Evolutionary conservation across 1,139 yeast genomes (phyloP), one percentile per base, ranked within the genome.

Genomic region (Hyphopichia pseudoburtonii): DNA sequence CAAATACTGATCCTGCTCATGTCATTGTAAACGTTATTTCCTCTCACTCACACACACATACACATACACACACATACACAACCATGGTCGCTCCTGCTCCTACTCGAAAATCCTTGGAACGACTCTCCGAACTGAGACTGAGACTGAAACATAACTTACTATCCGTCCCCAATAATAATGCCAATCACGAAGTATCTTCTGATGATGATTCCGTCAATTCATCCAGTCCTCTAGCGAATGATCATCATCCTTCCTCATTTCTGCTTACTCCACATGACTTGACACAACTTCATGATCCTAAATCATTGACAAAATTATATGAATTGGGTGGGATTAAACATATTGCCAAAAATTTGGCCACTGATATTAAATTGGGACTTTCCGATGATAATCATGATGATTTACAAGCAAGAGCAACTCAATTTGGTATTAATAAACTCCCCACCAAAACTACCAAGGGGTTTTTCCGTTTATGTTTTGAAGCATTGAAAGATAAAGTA

Each of bases 401-500:
- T 38, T 36, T 55, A 11, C 44, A 53, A 11, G 49, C 44, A 15
- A 64, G 96, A 34, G 50, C 50, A 9, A 45, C 54, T 14, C 60
- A 57, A 15, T 94, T 78, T 57, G 96, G 96, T 22, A 63, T 59
- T 17, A 92, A 92, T 57, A 62, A 55, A 25, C 59, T 94, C 25
- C 97, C 97, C 0, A 80, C 78, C 39, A 76, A 78, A 47, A 69
- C 75, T 16, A 74, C 82, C 7, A 87, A 86, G 57, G 69, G 86
- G 3, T 82, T 94, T 44, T 66, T 83, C 36, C 56, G 60, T 39
- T 71, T 94, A 32, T 82, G 94, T 51, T 80, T 76, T 70, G 88
- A 86, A 49, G 97, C 97, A 2, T 66, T 94, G 65, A 82, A 89
- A 47, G 99, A 94, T 62, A 87, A 88, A 60, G 95, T 94, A 22